Evolutionary conservation across 805 yeast species (phyloP).

Genomic region (Candida parachauliodes): DNA sequence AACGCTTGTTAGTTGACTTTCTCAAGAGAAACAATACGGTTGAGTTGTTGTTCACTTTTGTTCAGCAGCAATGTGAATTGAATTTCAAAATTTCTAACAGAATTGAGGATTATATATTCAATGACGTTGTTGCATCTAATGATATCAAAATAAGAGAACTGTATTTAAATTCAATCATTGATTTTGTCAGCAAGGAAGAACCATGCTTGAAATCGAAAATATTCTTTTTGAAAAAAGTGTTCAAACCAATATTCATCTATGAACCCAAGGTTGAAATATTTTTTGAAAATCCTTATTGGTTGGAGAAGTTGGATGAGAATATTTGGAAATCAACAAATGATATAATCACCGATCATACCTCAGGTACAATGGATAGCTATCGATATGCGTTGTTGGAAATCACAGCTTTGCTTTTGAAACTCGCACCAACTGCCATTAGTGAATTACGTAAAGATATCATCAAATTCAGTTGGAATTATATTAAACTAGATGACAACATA

Average conservation of each 20-base stretch:
- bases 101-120: constrained; percentile 57
- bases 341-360: constrained; percentile 46
- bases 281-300: constrained; percentile 54
- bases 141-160: constrained; percentile 46
- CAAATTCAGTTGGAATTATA: constrained; percentile 91
- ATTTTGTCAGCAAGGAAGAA: constrained; percentile 43
- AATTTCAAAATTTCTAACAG: constrained; percentile 43
- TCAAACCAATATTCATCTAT: constrained; percentile 61
- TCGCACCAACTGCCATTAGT: constrained; percentile 56
- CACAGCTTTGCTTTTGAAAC: constrained; percentile 71
- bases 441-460: constrained; percentile 78
- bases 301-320: constrained; percentile 54
- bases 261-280: constrained; percentile 55
- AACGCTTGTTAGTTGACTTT: constrained; percentile 32
- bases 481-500: constrained; percentile 82
- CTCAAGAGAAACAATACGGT: constrained; percentile 21
- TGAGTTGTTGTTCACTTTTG: constrained; percentile 27
- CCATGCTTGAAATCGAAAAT: constrained; percentile 51
- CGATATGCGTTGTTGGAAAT: constrained; percentile 77
- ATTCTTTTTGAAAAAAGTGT: constrained; percentile 52
- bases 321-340: constrained; percentile 73
- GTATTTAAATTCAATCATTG: constrained; percentile 51
- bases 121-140: constrained; percentile 47
- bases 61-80: constrained; percentile 40
- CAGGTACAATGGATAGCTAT: constrained; percentile 71